Evolutionary conservation across 2,329 filamentous ascomycete genomes (phyloP), one percentile per base, ranked within the genome.

Genomic region (Ustulina deusta): DNA sequence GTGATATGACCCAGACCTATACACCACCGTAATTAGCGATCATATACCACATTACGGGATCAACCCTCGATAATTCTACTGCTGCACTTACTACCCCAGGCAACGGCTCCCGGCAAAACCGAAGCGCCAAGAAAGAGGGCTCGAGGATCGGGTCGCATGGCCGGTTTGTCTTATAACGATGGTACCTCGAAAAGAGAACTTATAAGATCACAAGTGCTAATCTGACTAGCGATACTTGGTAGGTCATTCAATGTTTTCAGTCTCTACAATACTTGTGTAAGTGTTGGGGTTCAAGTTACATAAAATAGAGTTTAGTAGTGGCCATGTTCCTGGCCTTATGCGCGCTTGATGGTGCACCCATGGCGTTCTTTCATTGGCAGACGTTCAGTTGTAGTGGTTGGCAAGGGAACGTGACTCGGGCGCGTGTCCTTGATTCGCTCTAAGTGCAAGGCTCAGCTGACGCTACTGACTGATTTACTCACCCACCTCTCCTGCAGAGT

Each of bases 1-100:
- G 89, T 88, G 74, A 90, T 87, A 77, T 91, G 89, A 1, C 89
- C 89, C 63, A 91, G 83, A 69, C 86, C 86, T 88, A 66, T 7
- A n/a, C n/a, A 20, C 48, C 25, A 20, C 51, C 32, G 49, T 61
- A 36, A 62, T 72, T 54, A 73, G 66, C 60, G 51, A 49, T 10
- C 61, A n/a, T n/a, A n/a, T n/a, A n/a, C 60, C 61, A 46, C 57
- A 11, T 48, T 13, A 22, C 32, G 42, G 25, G 40, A 60, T 38
- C 7, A 11, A 34, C 29, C 17, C 6, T 61, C 3, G 27, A 13
- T 15, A n/a, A n/a, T 10, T 29, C 1, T 22, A 13, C 10, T 27
- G 44, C 40, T 55, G 32, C 36, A 76, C 81, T 76, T 72, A 83
- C 81, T 81, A 73, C 81, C 81, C 81, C 81, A 83, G 9, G 81